Base-by-base conservation (phyloP, 805 yeast species). In the Soucietia sequanensis region DNA sequence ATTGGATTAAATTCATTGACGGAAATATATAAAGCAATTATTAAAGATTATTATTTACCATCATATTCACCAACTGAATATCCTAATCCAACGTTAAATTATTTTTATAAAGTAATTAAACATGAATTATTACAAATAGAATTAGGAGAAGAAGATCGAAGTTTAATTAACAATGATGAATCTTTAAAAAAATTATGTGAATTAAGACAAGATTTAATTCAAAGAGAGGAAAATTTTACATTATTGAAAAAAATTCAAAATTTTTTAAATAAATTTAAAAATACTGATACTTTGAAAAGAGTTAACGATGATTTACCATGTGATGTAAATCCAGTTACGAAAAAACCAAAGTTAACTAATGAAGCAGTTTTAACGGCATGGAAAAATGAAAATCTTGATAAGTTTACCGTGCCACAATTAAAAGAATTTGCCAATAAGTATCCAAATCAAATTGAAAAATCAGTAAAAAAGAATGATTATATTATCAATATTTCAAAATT, bases 21-120 rank as follows among this genome's bases (percentile, higher is more conserved):
- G 24, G 43, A 35, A 6, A 34, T 62, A 9, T 9, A 44, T 46
- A 51, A 52, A 29, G 42, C 42, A 21, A 36, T 68, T 14, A 43
- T 65, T 15, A 59, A 60, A n/a, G 63, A 62, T 30, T 67, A 79
- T 34, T 60, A 58, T 11, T 53, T 77, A 48, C 60, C 60, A 8
- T 53, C 75, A 0, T 86, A 79, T 47, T 56, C 61, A 7, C 89
- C 93, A 0, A 50, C 56, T 5, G 72, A 78, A 8, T 81, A 66
- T 46, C 69, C 71, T 15, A 85, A 84, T 49, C 95, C 95, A 0
- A 62, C 73, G 3, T 55, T 88, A 25, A 79, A 79, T 41, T 81
- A 81, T 68, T 84, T 81, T 49, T 80, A 77, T 56, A 73, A 75
- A 38, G 60, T 80, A 0, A 55, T 88, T 13, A 81, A 82, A 47